Evolutionary conservation across 2,329 filamentous ascomycete genomes (phyloP).

Genomic region (Aspergillus felis): DNA sequence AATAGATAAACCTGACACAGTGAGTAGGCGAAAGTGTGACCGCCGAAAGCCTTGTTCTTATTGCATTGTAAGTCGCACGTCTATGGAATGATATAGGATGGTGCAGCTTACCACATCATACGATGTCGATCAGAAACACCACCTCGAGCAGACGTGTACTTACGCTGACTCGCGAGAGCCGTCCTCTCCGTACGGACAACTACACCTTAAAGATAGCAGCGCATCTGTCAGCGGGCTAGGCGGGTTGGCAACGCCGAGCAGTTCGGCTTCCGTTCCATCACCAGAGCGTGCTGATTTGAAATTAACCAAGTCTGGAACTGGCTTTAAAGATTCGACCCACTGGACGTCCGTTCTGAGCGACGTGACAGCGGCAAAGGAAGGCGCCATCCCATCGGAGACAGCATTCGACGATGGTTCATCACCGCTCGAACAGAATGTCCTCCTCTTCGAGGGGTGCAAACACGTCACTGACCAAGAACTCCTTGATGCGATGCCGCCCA

Average conservation of each 20-base stretch:
- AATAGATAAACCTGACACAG: not conserved
- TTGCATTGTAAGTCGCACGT: not conserved
- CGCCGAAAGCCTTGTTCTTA: not conserved
- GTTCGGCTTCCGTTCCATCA: not conserved
- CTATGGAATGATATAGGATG: not conserved
- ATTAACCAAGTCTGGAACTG: constrained; percentile 1
- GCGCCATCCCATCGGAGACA: not conserved
- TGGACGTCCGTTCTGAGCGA: not conserved
- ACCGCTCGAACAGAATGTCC: constrained; percentile 1
- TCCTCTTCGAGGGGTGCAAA: not conserved
- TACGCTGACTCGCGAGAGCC: not conserved
- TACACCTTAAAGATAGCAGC: no score
- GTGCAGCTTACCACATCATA: not conserved
- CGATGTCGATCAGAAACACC: not conserved
- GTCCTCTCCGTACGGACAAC: no score
- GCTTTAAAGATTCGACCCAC: constrained; percentile 1
- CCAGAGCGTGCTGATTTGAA: not conserved
- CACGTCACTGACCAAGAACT: constrained; percentile 1
- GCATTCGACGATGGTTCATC: not conserved
- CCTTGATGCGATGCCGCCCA: not conserved
- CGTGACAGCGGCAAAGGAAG: not conserved
- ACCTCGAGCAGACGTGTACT: not conserved
- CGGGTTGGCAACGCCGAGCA: constrained; percentile 1
- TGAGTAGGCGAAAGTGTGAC: constrained; percentile 1
- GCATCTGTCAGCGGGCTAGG: not conserved